A percentile compares a stretch with the other conserved stretches of the same genome.
These are phyloP conservation scores for Moricandia arvensis DNA, from an alignment of 345 rosid species.

Conservation along the genomic window DNA sequence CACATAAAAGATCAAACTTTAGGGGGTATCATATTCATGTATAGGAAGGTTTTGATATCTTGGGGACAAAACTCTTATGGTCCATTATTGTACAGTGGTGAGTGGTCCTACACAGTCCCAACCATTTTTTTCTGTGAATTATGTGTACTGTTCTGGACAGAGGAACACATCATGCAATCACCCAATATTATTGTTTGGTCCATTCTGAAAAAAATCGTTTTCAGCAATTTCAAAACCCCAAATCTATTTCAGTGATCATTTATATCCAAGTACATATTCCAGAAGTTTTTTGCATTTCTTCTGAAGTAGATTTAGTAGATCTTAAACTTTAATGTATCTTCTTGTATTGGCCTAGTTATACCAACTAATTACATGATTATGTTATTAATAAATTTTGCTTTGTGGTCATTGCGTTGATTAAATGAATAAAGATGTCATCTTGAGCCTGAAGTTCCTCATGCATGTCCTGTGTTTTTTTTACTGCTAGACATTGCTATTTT, in stretches of 20 bases:
- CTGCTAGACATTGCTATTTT: constrained; percentile 41
- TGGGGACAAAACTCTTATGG: constrained; percentile 45
- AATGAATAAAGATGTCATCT: constrained; percentile 36
- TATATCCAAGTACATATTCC: constrained; percentile 25
- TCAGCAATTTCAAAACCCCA: constrained; percentile 27
- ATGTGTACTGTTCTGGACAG: constrained; percentile 43
- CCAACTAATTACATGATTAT: constrained; percentile 18
- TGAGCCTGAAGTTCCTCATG: constrained; percentile 38
- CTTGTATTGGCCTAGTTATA: constrained; percentile 3
- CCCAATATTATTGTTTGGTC: constrained; percentile 45
- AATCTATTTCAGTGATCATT: constrained; percentile 21
- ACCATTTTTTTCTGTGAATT: constrained; percentile 40
- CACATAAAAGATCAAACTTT: constrained; percentile 35
- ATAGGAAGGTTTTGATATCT: constrained; percentile 25
- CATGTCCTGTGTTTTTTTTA: constrained; percentile 9
- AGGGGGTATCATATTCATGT: constrained; percentile 28
- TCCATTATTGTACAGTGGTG: constrained; percentile 49
- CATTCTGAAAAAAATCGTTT: constrained; percentile 36
- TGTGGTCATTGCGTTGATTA: constrained; percentile 14
- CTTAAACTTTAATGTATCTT: constrained; percentile 15
- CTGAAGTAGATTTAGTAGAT: not conserved
- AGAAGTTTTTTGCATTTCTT: constrained; percentile 20
- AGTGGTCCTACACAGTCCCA: constrained; percentile 33
- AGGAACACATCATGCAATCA: constrained; percentile 36
- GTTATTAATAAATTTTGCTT: not conserved